Evolutionary conservation across 129 eudicot genomes (phyloP).

Genomic region (Flaveria sonorensis): DNA sequence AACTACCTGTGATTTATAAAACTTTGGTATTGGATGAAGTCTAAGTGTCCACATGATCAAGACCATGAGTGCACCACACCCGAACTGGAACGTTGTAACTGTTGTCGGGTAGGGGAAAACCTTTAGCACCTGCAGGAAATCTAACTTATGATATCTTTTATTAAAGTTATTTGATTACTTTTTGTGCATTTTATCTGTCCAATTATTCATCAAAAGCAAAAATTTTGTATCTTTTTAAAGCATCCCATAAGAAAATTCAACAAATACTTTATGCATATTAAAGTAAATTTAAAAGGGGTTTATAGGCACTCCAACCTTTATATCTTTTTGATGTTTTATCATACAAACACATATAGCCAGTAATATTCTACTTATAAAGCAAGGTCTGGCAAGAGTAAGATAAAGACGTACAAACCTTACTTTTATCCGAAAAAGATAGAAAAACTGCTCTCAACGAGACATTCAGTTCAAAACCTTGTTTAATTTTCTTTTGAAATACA

Average conservation of each 20-base stretch:
- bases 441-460: too few relatives aligned
- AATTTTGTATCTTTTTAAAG: neutral
- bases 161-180: too few relatives aligned
- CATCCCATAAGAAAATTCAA: neutral
- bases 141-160: neutral
- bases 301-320: too few relatives aligned
- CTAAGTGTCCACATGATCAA: slow-evolving; percentile 74
- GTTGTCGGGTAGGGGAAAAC: slow-evolving; percentile 81
- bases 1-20: slow-evolving; percentile 69
- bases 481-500: too few relatives aligned
- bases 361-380: too few relatives aligned
- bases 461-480: too few relatives aligned
- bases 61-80: slow-evolving; percentile 71
- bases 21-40: slow-evolving; percentile 74
- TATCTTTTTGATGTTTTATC: too few relatives aligned
- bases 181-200: neutral
- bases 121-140: slow-evolving; percentile 62
- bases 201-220: neutral
- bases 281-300: too few relatives aligned
- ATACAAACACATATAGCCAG: too few relatives aligned
- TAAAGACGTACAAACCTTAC: too few relatives aligned
- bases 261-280: neutral
- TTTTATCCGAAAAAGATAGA: too few relatives aligned
- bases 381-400: too few relatives aligned
- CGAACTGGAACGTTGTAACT: slow-evolving; percentile 80